Base-by-base conservation (phyloP, 441 rosid species). In the Adansonia madagascariensis region DNA sequence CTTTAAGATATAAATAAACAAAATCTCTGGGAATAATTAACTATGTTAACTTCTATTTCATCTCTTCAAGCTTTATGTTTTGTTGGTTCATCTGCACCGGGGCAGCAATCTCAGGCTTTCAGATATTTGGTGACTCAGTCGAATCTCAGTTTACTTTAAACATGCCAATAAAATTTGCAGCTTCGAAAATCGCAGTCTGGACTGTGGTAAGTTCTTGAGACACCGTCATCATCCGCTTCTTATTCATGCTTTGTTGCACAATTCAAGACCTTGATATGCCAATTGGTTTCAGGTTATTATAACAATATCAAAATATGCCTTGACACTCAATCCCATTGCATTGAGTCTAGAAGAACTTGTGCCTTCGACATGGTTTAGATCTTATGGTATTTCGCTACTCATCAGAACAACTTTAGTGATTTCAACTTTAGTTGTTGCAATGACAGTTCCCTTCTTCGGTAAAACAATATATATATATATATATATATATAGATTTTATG, bases 271-370 rank as follows among this genome's bases (percentile, higher is more conserved):
- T 6, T 60, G 7, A 12, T 12, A 24, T 24, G 6, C 31, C 6
- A 14, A 27, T 75, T 8, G 56, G 41, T 57, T 76, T 27, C 35
- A 27, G 35, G 35, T 27, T 46, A 83, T 93, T 75, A 90, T 87
- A 78, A 97, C 98, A 3, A 82, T 93, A 90, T 83, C 98, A 27
- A 95, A 95, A 88, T 93, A 87, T 68, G 96, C 96, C 8, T 81
- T 95, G 84, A 90, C 94, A 20, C 80, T 95, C 65, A 85, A 87
- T 4, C 98, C 97, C 0, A 85, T 95, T 46, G 93, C 94, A 43
- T 56, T 91, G 85, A 84, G 95, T 75, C 81, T 92, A 20, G 96
- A 95, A 83, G 98, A 95, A 81, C 90, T 93, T 71, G 71, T 92
- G 78, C 95, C 97, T 79, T 63, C 80, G 53, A 68, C 72, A 46